A percentile compares a stretch with the other conserved stretches of the same genome.
phyloP scores from a whole-genome alignment of 345 rosid genomes.

The Draba incana region DNA sequence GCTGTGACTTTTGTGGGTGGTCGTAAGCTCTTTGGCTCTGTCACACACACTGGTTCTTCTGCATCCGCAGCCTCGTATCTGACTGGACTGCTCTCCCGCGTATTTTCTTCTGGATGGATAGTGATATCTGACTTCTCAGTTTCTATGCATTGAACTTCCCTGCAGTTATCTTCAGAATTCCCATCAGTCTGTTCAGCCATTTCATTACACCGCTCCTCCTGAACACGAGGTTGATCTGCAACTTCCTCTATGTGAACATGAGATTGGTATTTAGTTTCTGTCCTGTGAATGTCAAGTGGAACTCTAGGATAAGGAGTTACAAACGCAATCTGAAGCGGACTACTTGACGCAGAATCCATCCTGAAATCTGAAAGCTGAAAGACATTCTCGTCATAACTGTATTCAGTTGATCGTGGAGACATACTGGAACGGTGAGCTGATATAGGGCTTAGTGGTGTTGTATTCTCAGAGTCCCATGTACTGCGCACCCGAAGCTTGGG shows the following conservation, averaged over 20 bases:
- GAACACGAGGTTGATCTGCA: constrained; percentile 38
- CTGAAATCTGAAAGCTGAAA: constrained; percentile 56
- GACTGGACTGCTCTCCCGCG: constrained; percentile 40
- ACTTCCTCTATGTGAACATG: constrained; percentile 40
- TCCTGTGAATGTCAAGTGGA: constrained; percentile 9
- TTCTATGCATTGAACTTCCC: constrained; percentile 65
- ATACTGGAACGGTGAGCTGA: constrained; percentile 50
- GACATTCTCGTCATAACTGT: constrained; percentile 60
- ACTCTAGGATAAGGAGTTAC: constrained; percentile 27
- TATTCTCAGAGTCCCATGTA: constrained; percentile 60
- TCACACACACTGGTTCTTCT: constrained; percentile 35
- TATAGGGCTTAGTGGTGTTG: constrained; percentile 46
- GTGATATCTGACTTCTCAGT: constrained; percentile 47
- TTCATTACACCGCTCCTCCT: constrained; percentile 40
- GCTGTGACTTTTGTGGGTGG: constrained; percentile 11
- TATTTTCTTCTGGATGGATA: constrained; percentile 37
- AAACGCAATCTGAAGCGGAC: constrained; percentile 44
- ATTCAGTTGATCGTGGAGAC: constrained; percentile 59
- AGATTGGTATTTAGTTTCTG: constrained; percentile 28
- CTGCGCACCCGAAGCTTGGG: constrained; percentile 64
- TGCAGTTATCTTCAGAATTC: constrained; percentile 51
- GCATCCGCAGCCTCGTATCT: constrained; percentile 36
- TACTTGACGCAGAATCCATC: constrained; percentile 42
- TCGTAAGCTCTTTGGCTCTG: constrained; percentile 20
- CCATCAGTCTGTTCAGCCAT: constrained; percentile 43